Evolutionary conservation across 1,284 basidiomycete genomes (phyloP), one percentile per base, ranked within the genome.

Genomic region (Tilletia walkeri): DNA sequence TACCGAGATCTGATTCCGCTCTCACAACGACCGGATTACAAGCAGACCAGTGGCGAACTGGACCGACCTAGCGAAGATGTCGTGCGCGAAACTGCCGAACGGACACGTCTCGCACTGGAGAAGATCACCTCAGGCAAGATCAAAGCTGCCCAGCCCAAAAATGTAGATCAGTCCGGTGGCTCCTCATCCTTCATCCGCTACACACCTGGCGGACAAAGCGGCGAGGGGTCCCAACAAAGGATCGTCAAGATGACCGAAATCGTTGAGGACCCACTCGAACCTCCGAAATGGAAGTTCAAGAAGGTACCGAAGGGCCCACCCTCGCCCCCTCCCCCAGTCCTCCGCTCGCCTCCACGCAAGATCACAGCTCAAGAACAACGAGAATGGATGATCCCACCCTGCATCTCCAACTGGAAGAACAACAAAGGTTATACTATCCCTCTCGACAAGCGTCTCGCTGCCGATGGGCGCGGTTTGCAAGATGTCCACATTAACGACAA

Each of bases 341-440:
- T 99, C 67, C 90, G 95, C 56, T 94, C 92, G 86, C 96, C 96
- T 1, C 96, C 96, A 5, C 88, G 96, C 69, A 95, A 97, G 80
- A 93, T 93, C 2, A 96, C 95, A 0, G 92, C 93, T 3, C 92
- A 94, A 72, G 96, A 99, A 83, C 95, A 98, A 85, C 98, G 98
- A 85, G 95, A 98, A 80, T 98, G 96, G 96, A 97, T 97, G 94
- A 98, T 99, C 69, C 96, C 96, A 3, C 96, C 96, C 18, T 98
- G 94, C 85, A 97, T 99, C 75, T 97, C 94, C 45, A 99, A 99
- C 86, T 99, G 96, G 96, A 99, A 99, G 87, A 99, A 99, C 87
- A 98, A 99, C 89, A 98, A 98, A 86, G 96, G 96, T 88, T 99
- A 95, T 85, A 99, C 95, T 4, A 98, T 99, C 78, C 95, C 96